Percentiles rank a stretch among this genome's conserved stretches.
Conservation (phyloP, 768 basidiomycete species). For the Pleurotus tuoliensis region DNA sequence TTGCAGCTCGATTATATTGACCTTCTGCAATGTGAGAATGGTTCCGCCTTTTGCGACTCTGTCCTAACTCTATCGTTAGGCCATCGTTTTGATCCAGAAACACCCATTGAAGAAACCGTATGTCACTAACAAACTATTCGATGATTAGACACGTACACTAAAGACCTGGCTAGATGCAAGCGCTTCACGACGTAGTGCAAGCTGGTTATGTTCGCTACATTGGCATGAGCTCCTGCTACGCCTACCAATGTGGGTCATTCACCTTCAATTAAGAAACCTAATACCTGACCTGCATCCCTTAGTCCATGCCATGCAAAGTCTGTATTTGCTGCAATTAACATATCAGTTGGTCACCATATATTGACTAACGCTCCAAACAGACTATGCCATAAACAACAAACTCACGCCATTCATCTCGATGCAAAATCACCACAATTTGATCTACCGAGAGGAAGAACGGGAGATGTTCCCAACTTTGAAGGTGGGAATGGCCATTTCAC, state of each 20-base stretch:
- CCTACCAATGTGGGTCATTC: constrained; percentile 21
- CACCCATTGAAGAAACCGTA: constrained; percentile 36
- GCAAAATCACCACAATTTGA: constrained; percentile 56
- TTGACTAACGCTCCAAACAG: constrained; percentile 11
- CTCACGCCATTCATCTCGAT: constrained; percentile 58
- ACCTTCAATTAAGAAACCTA: neutral
- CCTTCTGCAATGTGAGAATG: constrained; percentile 43
- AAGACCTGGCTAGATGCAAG: constrained; percentile 33
- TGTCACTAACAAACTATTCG: neutral
- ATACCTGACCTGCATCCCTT: neutral
- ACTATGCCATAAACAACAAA: constrained; percentile 37
- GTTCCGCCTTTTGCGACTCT: neutral
- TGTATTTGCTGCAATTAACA: neutral
- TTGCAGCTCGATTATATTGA: constrained; percentile 60
- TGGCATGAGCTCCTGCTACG: constrained; percentile 34
- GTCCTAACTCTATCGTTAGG: constrained; percentile 11
- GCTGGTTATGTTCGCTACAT: constrained; percentile 42
- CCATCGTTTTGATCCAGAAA: constrained; percentile 35
- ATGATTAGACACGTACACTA: neutral
- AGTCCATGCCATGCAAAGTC: constrained; percentile 17
- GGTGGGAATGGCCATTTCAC: constrained; percentile 8
- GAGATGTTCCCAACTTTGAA: constrained; percentile 49
- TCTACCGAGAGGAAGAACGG: constrained; percentile 61
- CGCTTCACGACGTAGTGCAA: constrained; percentile 43
- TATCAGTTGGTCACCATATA: neutral